Evolutionary conservation across 768 basidiomycete species (phyloP).

Genomic region (Russula foetens): DNA sequence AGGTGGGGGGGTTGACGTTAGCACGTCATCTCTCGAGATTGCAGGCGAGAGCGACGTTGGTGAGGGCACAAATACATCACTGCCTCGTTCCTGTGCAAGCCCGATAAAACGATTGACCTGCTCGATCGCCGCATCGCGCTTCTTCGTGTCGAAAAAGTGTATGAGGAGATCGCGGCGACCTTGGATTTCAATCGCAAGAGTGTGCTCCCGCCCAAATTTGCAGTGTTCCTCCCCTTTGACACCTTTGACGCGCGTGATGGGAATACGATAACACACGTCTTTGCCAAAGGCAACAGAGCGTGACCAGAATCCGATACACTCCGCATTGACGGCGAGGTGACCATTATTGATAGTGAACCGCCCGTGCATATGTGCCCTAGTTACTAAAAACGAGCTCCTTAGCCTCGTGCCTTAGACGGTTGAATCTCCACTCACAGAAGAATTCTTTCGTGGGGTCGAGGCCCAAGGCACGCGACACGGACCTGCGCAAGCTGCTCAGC

Average conservation of each 20-base stretch:
- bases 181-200: conserved; percentile 4
- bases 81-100: conserved; percentile 1
- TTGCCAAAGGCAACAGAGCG: conserved; percentile 9
- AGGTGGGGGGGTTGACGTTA: not conserved
- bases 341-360: conserved; percentile 8
- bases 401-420: not conserved
- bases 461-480: conserved; percentile 9
- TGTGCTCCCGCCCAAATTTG: conserved; percentile 3
- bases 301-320: conserved; percentile 19
- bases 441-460: conserved; percentile 11
- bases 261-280: conserved; percentile 17
- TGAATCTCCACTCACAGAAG: conserved; percentile 10
- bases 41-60: not conserved
- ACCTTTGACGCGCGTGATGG: conserved; percentile 10
- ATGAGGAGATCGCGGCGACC: conserved; percentile 13
- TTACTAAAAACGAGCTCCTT: not conserved
- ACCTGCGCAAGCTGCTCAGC: not conserved
- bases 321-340: conserved; percentile 12
- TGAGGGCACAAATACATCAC: not conserved
- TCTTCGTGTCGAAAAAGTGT: not conserved
- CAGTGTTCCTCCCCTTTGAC: not conserved
- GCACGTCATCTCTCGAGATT: not conserved
- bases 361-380: conserved; percentile 8
- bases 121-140: conserved; percentile 8
- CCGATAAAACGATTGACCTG: not conserved